Conservation (phyloP, 1,284 basidiomycete genomes). For the Cerioporus squamosus region DNA sequence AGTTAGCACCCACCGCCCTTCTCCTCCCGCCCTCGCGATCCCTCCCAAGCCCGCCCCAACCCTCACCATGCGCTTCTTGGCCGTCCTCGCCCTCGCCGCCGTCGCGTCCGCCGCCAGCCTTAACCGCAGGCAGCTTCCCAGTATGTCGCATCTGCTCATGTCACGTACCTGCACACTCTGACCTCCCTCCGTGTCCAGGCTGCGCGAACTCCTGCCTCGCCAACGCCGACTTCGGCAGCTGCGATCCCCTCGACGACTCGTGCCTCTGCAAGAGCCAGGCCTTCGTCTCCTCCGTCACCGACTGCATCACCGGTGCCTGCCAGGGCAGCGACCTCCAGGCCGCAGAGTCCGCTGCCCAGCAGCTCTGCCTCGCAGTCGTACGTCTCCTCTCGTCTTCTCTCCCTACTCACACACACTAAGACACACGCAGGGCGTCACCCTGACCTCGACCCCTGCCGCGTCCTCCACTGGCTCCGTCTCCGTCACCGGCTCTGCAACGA, state of each 20-base stretch:
- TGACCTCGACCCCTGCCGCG: conserved; percentile 23
- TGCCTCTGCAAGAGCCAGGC: conserved; percentile 55
- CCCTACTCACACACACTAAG: not conserved
- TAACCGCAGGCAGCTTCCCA: conserved; percentile 30
- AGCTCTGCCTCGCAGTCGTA: conserved; percentile 55
- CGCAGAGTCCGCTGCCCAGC: conserved; percentile 48
- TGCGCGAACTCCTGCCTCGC: conserved; percentile 54
- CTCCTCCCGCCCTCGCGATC: not conserved
- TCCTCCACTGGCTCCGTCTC: conserved; percentile 11
- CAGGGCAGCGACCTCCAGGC: conserved; percentile 47
- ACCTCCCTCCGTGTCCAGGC: conserved; percentile 36
- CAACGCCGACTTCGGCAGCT: conserved; percentile 45
- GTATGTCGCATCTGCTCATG: conserved; percentile 23
- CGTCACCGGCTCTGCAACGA: not conserved
- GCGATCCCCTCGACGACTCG: conserved; percentile 45
- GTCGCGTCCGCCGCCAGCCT: conserved; percentile 41
- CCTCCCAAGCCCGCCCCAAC: conserved; percentile 13
- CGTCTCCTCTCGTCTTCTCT: conserved; percentile 31
- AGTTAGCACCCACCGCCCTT: not conserved
- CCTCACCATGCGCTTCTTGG: conserved; percentile 56
- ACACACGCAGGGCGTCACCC: conserved; percentile 51
- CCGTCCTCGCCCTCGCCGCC: conserved; percentile 46
- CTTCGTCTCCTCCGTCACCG: conserved; percentile 51
- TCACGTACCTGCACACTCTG: conserved; percentile 39
- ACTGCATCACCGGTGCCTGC: conserved; percentile 53